Base-by-base conservation (phyloP, 2,329 filamentous ascomycete genomes). In the Scedosporium aurantiacum region DNA sequence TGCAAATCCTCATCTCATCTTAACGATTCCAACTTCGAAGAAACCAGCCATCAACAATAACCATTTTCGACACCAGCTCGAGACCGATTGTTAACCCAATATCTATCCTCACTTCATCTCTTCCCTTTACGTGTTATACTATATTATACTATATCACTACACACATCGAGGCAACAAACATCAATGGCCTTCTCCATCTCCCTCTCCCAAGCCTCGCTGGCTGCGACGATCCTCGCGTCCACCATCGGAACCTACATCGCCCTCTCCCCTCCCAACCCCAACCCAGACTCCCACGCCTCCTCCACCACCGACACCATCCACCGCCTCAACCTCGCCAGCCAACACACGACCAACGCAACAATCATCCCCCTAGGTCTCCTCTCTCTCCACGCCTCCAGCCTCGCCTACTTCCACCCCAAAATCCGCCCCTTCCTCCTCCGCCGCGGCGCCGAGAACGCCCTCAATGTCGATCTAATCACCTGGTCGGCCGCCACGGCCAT, bases 401-500 rank as follows among this genome's bases (percentile, higher is more conserved):
- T 65, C 21, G 63, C 40, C 61, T 68, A 23, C 23, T 23, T 25
- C 23, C 23, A 56, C 52, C 70, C 69, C 8, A 5, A 61, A 40
- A 59, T 67, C 12, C 69, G 72, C 10, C 12, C 65, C 0, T 60
- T 50, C 25, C 57, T 73, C 4, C 62, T 72, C n/a, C 63, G 67
- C 25, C 52, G 70, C 61, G 73, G 69, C n/a, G 62, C 62, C 4
- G 63, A 66, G n/a, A 74, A 74, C 57, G 63, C 64, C 2, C 62
- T 76, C 7, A 71, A 74, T 61, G 18, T 58, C 1, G 47, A 65
- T 32, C 64, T 72, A 10, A 61, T 75, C 32, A 74, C 73, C 5
- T 76, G 74, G 73, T 74, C 74, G 4, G 21, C 66, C 10, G 63
- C 68, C 16, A 75, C 74, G 1, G 63, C 66, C 1, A 57, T 76